These are phyloP conservation scores for Histomonas meleagridis DNA, from an alignment of 208 protist species.

Conservation along the genomic window DNA sequence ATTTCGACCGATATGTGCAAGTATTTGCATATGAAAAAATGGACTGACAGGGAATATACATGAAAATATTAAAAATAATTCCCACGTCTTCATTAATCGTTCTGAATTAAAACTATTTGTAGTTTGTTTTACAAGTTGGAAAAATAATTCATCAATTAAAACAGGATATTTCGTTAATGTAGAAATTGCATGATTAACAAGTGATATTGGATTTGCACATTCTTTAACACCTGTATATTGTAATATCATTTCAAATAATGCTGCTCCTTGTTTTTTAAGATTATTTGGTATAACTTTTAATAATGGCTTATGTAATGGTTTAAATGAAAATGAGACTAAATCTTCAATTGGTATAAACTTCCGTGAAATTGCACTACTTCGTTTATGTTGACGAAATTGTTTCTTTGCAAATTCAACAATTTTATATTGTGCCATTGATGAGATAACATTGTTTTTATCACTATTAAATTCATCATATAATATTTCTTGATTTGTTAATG, in stretches of 20 bases:
- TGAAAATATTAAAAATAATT: background rate
- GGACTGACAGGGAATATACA: background rate
- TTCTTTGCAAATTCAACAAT: background rate
- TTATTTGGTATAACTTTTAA: background rate
- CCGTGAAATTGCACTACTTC: background rate
- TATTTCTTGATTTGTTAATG: no score
- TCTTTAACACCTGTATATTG: background rate
- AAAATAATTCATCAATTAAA: background rate
- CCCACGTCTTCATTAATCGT: background rate
- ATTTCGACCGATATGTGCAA: background rate
- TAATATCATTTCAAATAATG: background rate
- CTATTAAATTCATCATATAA: no score
- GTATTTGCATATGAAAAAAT: background rate
- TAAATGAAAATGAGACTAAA: background rate
- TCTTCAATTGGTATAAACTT: background rate
- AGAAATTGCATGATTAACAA: background rate
- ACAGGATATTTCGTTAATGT: background rate
- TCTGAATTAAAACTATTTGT: background rate
- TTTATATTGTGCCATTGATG: no score
- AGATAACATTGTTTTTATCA: no score
- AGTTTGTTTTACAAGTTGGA: slow-evolving; percentile 9
- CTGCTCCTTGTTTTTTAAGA: background rate
- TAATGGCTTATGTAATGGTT: background rate
- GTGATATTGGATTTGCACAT: background rate
- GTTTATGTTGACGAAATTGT: background rate